phyloP scores from a whole-genome alignment of 1,284 basidiomycete genomes.

The Mycena citricolor region DNA sequence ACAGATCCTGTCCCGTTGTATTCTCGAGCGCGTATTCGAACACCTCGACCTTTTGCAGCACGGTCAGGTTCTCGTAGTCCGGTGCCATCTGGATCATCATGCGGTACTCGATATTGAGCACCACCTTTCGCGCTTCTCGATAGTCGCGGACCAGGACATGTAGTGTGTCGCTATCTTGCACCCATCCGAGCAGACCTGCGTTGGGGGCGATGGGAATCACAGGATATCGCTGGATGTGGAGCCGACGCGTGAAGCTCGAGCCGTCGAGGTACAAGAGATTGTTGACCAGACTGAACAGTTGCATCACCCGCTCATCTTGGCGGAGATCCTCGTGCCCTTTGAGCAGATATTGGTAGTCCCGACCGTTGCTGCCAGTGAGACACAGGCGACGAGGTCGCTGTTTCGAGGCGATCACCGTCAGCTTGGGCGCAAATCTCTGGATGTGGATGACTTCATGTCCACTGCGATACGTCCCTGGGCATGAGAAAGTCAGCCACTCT shows the following conservation, averaged over 20 bases:
- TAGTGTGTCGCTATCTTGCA: slow-evolving; percentile 96
- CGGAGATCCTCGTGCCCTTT: slow-evolving; percentile 99
- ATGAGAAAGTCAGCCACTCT: slow-evolving; percentile 9
- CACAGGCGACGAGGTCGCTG: slow-evolving; percentile 92
- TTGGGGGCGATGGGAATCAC: slow-evolving; percentile 97
- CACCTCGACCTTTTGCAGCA: slow-evolving; percentile 98
- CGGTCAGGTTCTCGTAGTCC: slow-evolving; percentile 93
- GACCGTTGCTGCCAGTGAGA: slow-evolving; percentile 89
- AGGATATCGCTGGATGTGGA: slow-evolving; percentile 92
- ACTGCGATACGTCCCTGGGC: slow-evolving; percentile 90
- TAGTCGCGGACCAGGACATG: slow-evolving; percentile 97
- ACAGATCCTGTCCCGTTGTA: slow-evolving; percentile 98
- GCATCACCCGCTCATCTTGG: slow-evolving; percentile 99
- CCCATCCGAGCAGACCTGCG: slow-evolving; percentile 94
- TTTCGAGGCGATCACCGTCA: slow-evolving; percentile 96
- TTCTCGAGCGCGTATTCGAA: slow-evolving; percentile 99
- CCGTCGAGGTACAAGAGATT: slow-evolving; percentile 92
- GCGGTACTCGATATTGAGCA: slow-evolving; percentile 97
- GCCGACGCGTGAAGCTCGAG: slow-evolving; percentile 92
- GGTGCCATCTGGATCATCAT: slow-evolving; percentile 99
- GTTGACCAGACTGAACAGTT: slow-evolving; percentile 97
- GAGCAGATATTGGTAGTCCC: slow-evolving; percentile 90
- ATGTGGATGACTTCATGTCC: slow-evolving; percentile 88
- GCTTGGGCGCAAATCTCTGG: slow-evolving; percentile 79
- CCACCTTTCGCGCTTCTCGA: slow-evolving; percentile 91